Conservation (phyloP, 2,329 filamentous ascomycete genomes). For the Elsinoe fawcettii region DNA sequence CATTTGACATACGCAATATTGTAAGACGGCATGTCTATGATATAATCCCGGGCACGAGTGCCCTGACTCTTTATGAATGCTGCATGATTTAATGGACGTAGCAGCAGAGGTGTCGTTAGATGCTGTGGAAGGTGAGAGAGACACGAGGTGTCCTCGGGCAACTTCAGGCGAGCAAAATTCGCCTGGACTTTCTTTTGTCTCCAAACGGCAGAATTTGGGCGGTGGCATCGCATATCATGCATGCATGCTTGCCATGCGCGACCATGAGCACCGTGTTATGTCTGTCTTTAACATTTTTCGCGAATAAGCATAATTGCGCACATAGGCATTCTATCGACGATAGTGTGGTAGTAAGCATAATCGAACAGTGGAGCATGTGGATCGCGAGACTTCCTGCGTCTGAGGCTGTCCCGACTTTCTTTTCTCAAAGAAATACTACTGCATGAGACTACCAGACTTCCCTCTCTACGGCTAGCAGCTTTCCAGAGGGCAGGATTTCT, state of each 20-base stretch:
- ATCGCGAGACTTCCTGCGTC: no score
- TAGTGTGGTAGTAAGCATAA: neutral
- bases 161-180: neutral
- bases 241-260: neutral
- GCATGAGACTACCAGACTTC: no score
- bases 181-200: neutral
- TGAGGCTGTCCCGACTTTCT: no score
- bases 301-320: no score
- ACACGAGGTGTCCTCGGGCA: constrained; percentile 11
- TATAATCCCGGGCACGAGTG: neutral
- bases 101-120: neutral
- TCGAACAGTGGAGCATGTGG: no score
- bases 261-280: neutral
- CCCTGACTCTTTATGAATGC: neutral
- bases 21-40: constrained; percentile 50
- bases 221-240: constrained; percentile 2
- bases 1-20: constrained; percentile 56
- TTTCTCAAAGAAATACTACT: no score
- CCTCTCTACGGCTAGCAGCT: no score
- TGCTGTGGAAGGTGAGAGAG: neutral
- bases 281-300: neutral
- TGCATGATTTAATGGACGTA: neutral
- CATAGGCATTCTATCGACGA: no score
- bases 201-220: constrained; percentile 26
- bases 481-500: no score